These are phyloP conservation scores for Aphanomyces cochlioides DNA, from an alignment of 352 stramenopile genomes.

Conservation along the genomic window DNA sequence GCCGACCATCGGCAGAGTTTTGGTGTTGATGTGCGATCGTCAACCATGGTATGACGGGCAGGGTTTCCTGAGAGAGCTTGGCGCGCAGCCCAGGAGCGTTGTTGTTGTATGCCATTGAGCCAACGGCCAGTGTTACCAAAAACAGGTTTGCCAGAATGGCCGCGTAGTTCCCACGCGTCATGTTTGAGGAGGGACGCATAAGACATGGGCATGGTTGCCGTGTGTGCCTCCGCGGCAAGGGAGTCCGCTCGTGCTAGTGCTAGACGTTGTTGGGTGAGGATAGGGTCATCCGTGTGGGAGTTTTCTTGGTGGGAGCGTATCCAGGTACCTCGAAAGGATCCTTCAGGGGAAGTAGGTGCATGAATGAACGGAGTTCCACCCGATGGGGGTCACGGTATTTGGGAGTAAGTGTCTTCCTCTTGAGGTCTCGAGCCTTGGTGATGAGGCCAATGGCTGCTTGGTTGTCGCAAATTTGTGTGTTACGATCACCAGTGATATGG, in stretches of 20 bases:
- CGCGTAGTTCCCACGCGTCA: background rate
- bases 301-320: background rate
- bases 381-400: background rate
- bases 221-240: background rate
- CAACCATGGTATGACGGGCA: background rate
- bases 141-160: background rate
- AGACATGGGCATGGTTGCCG: background rate
- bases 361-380: background rate
- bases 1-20: too few relatives aligned
- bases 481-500: too few relatives aligned
- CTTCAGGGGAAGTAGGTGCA: background rate
- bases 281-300: background rate
- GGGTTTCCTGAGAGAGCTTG: background rate
- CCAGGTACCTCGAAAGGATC: background rate
- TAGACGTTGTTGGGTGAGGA: background rate
- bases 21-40: too few relatives aligned
- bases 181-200: background rate
- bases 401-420: background rate
- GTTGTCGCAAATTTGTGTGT: too few relatives aligned
- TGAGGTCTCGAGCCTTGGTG: background rate
- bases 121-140: background rate
- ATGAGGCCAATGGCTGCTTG: background rate
- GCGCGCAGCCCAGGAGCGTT: background rate
- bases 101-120: background rate
- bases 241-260: background rate